These are phyloP conservation scores for Macrotyloma uniflorum DNA, from an alignment of 306 rosid species.

Conservation along the genomic window DNA sequence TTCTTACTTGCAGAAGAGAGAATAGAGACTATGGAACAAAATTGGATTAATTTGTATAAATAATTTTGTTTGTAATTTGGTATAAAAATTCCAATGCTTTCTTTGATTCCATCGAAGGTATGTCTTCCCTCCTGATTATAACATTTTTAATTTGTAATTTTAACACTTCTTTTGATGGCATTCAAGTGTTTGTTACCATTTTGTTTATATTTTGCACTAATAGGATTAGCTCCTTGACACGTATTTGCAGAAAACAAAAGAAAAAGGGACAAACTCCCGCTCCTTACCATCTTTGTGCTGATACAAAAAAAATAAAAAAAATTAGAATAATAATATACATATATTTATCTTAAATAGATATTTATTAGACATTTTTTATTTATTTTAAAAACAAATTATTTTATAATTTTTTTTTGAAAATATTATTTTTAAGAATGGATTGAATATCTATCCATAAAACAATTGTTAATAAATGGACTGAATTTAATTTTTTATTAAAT, in stretches of 20 bases:
- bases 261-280: no score
- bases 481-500: no score
- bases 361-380: no score
- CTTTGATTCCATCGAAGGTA: background rate
- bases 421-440: no score
- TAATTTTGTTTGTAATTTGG: background rate
- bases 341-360: no score
- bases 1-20: conserved; percentile 37
- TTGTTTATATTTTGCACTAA: conserved; percentile 42
- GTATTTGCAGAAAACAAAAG: background rate
- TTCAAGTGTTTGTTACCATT: background rate
- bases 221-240: conserved; percentile 40
- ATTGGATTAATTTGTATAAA: background rate
- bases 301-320: no score
- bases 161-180: conserved; percentile 51
- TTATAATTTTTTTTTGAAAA: no score
- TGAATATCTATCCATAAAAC: no score
- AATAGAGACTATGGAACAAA: background rate
- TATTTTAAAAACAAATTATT: no score
- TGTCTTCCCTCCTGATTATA: background rate
- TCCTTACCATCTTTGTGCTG: no score
- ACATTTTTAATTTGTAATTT: background rate
- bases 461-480: no score
- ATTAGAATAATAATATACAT: no score
- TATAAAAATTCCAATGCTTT: background rate